Evolutionary conservation across 192 early-diverging fungal genomes (phyloP), one percentile per base, ranked within the genome.

Genomic region (Coemansia sp.): DNA sequence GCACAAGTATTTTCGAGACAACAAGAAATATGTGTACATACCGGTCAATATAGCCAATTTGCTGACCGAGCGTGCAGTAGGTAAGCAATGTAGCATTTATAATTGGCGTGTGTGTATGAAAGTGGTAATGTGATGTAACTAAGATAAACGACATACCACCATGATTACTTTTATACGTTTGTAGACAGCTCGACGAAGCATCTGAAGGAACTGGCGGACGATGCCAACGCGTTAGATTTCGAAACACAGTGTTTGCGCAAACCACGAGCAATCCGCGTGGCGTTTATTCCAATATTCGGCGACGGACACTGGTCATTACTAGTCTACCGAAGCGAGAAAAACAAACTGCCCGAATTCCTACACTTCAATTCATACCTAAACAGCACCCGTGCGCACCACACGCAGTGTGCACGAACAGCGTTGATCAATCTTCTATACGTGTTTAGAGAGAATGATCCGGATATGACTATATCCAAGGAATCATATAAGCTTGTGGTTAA

Each of bases 361-460:
- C 79, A 82, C 69, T 82, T 82, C 54, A 82, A 82, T 64, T 82
- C 79, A 15, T 72, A 82, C n/a, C 59, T 82, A 8, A 55, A 68
- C 62, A 82, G 74, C 63, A 76, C 79, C 18, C 67, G 79, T 3
- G 79, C 73, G 12, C 62, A 82, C 60, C 79, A 82, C 66, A 82
- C 79, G 37, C 74, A 71, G 38, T 76, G 79, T 54, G 79, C 79
- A 0, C 79, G 79, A 36, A 74, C 67, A 0, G 79, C 79, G 8
- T 63, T 82, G n/a, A 82, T 76, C 53, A 82, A 82, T 59, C 71
- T 82, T 0, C 60, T 82, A 0, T 82, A 82, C 14, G 74, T 82
- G 61, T 76, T 82, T 34, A 56, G 79, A 9, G 68, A 70, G 34
- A 82, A 82, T 61, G 79, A 82, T 36, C 65, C 74, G 8, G 56